Percentiles rank a stretch among this genome's conserved stretches.
Evolutionary conservation across 2,329 filamentous ascomycete genomes (phyloP).

Genomic region (Ophiostoma ips): DNA sequence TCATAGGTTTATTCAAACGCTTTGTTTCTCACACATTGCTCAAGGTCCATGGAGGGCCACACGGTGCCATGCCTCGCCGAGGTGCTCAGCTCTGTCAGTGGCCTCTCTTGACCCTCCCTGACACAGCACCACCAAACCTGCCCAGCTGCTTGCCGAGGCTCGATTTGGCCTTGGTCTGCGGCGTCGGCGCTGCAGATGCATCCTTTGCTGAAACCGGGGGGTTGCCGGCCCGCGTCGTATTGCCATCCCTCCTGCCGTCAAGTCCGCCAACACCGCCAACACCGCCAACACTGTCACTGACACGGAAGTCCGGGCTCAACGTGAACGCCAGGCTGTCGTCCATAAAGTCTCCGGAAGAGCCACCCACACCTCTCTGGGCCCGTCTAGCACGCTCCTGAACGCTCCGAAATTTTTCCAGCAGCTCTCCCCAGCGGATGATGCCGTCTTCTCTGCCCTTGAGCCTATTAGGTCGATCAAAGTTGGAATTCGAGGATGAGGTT

Average conservation of each 20-base stretch:
- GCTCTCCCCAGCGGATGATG: constrained; percentile 78
- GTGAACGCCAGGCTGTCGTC: constrained; percentile 33
- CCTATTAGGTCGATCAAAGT: constrained; percentile 60
- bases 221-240: constrained; percentile 22
- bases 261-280: constrained; percentile 22
- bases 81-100: constrained; percentile 12
- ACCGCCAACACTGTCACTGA: constrained; percentile 27
- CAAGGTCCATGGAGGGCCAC: too few relatives aligned
- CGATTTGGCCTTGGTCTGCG: constrained; percentile 43
- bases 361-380: constrained; percentile 44
- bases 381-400: constrained; percentile 79
- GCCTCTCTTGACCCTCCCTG: constrained; percentile 45
- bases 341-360: constrained; percentile 25
- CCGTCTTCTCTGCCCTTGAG: constrained; percentile 72
- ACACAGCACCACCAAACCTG: constrained; percentile 55
- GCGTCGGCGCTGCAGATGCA: constrained; percentile 26
- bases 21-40: too few relatives aligned
- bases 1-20: too few relatives aligned
- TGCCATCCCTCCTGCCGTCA: constrained; percentile 28
- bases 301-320: constrained; percentile 21
- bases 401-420: constrained; percentile 85
- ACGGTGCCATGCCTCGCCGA: too few relatives aligned
- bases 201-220: constrained; percentile 27
- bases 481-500: constrained; percentile 35
- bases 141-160: constrained; percentile 56